Evolutionary conservation across 1,284 basidiomycete species (phyloP).

Genomic region (Leccinum colubrinum): DNA sequence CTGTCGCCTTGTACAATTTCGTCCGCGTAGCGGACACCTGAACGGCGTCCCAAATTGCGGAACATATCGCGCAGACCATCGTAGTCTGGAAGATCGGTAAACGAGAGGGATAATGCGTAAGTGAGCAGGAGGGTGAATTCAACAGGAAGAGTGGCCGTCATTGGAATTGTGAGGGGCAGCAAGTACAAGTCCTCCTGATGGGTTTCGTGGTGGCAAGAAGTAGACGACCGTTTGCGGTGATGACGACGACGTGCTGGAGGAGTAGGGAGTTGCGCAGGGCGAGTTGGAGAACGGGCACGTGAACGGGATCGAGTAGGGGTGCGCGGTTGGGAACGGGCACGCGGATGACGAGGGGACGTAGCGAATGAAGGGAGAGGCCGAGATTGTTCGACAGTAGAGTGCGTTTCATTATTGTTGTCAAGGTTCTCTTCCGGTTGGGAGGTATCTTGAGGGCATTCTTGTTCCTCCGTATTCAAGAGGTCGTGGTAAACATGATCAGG

Average conservation of each 20-base stretch:
- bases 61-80: constrained; percentile 83
- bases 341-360: constrained; percentile 13
- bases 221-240: constrained; percentile 20
- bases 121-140: constrained; percentile 88
- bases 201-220: constrained; percentile 19
- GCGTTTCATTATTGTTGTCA: constrained; percentile 12
- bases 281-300: constrained; percentile 8
- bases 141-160: constrained; percentile 82
- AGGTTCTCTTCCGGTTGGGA: constrained; percentile 6
- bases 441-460: constrained; percentile 5
- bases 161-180: constrained; percentile 37
- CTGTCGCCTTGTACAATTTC: constrained; percentile 47
- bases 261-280: neutral
- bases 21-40: constrained; percentile 51
- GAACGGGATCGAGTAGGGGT: constrained; percentile 15
- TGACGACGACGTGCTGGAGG: constrained; percentile 17
- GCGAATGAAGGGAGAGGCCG: constrained; percentile 10
- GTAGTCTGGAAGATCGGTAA: constrained; percentile 91
- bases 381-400: constrained; percentile 20
- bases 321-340: constrained; percentile 22
- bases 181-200: constrained; percentile 8
- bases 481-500: constrained; percentile 18
- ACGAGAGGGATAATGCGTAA: constrained; percentile 84
- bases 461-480: constrained; percentile 2
- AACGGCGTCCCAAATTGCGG: constrained; percentile 56